These are phyloP conservation scores for Rickenella mellea DNA, from an alignment of 768 basidiomycete species.

Conservation along the genomic window DNA sequence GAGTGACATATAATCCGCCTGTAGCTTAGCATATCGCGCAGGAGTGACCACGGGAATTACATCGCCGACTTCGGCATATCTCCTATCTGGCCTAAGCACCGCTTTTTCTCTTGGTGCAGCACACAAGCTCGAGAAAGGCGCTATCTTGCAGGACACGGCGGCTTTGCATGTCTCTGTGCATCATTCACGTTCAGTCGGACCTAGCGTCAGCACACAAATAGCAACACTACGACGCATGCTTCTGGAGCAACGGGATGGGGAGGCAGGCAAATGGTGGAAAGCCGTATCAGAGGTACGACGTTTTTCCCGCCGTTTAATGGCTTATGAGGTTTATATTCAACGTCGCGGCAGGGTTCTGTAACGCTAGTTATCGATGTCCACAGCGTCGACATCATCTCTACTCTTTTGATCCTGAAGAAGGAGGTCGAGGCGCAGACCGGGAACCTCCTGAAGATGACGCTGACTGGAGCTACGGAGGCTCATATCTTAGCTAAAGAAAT, in stretches of 20 bases:
- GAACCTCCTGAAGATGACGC: constrained; percentile 34
- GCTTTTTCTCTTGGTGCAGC: constrained; percentile 47
- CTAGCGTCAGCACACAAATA: constrained; percentile 63
- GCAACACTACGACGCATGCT: constrained; percentile 48
- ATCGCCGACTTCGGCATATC: constrained; percentile 39
- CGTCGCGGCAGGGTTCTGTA: constrained; percentile 32
- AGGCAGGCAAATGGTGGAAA: constrained; percentile 31
- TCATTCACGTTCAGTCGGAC: constrained; percentile 22
- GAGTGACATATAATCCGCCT: constrained; percentile 2
- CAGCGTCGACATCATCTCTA: constrained; percentile 63
- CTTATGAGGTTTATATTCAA: background rate
- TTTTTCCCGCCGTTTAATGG: background rate
- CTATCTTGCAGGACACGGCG: constrained; percentile 48
- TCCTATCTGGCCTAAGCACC: constrained; percentile 49
- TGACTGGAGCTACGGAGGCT: constrained; percentile 55
- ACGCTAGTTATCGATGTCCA: constrained; percentile 54
- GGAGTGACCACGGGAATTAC: constrained; percentile 58
- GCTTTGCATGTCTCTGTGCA: constrained; percentile 59
- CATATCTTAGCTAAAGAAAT: constrained; percentile 68
- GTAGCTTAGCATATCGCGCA: constrained; percentile 51
- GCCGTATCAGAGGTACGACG: constrained; percentile 34
- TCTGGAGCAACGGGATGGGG: constrained; percentile 26
- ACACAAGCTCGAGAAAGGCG: constrained; percentile 46
- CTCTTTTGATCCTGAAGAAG: constrained; percentile 51
- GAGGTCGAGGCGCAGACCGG: constrained; percentile 42